Conservation (phyloP, 2,329 filamentous ascomycete species). For the Exserohilum rostratum region DNA sequence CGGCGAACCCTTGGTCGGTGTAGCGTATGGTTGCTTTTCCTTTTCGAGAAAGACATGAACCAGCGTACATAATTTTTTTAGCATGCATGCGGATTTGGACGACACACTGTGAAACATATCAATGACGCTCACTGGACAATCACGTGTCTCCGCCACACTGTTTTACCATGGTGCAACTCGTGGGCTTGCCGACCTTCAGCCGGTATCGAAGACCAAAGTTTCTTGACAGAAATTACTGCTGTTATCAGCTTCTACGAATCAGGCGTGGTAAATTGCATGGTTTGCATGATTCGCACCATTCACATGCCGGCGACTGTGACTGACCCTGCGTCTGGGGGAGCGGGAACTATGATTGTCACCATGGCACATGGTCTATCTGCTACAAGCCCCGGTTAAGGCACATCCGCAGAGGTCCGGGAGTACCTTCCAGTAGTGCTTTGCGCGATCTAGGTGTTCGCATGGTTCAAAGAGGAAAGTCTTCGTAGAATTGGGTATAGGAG, state of each 20-base stretch:
- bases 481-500: background rate
- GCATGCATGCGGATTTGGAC: background rate
- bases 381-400: background rate
- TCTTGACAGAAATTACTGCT: slow-evolving; percentile 1
- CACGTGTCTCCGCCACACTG: background rate
- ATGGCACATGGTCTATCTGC: background rate
- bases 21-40: slow-evolving; percentile 1
- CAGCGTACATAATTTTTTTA: background rate
- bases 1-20: background rate
- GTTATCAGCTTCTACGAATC: background rate
- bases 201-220: slow-evolving; percentile 1
- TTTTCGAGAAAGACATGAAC: background rate
- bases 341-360: background rate
- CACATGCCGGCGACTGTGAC: background rate
- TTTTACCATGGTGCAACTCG: background rate
- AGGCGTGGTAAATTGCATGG: background rate
- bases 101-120: background rate
- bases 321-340: slow-evolving; percentile 2
- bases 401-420: background rate
- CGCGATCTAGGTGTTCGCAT: background rate
- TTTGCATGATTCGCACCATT: background rate
- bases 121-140: background rate
- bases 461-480: background rate
- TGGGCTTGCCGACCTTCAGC: slow-evolving; percentile 9
- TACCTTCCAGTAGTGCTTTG: slow-evolving; percentile 1